Evolutionary conservation across 345 rosid genomes (phyloP).

Genomic region (Citrus maxima): DNA sequence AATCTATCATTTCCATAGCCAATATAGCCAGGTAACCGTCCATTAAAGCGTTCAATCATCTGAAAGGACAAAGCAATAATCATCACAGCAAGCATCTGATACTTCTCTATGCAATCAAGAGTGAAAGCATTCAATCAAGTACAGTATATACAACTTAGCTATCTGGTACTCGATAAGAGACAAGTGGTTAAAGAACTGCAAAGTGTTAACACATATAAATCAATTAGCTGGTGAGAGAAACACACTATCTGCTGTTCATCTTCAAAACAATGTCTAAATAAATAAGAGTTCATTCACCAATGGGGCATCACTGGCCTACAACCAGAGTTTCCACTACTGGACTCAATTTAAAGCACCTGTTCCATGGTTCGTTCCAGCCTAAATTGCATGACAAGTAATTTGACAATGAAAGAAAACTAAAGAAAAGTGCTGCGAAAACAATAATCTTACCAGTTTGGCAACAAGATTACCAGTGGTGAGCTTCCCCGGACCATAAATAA

Average conservation of each 20-base stretch:
- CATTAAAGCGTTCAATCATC: conserved; percentile 76
- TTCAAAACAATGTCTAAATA: neutral
- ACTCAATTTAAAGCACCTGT: neutral
- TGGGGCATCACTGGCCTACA: neutral
- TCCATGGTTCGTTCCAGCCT: neutral
- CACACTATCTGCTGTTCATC: neutral
- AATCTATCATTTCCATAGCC: conserved; percentile 69
- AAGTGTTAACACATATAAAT: neutral
- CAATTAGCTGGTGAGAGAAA: neutral
- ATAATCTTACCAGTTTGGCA: conserved; percentile 62
- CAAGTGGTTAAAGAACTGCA: neutral
- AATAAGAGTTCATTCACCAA: neutral
- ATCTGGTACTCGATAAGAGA: neutral
- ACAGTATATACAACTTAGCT: neutral
- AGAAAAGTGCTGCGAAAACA: neutral
- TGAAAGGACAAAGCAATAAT: conserved; percentile 24
- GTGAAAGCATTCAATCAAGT: neutral
- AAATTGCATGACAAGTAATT: neutral
- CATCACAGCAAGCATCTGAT: neutral
- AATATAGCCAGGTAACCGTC: conserved; percentile 83
- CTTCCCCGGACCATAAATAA: conserved; percentile 83
- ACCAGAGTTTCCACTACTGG: neutral
- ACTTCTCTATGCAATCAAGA: neutral
- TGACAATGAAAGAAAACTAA: neutral
- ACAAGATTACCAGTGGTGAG: conserved; percentile 70